Percentiles rank a stretch among this genome's conserved stretches.
These are phyloP conservation scores for Tubosaeta sp. DNA, from an alignment of 768 basidiomycete genomes.

Conservation along the genomic window DNA sequence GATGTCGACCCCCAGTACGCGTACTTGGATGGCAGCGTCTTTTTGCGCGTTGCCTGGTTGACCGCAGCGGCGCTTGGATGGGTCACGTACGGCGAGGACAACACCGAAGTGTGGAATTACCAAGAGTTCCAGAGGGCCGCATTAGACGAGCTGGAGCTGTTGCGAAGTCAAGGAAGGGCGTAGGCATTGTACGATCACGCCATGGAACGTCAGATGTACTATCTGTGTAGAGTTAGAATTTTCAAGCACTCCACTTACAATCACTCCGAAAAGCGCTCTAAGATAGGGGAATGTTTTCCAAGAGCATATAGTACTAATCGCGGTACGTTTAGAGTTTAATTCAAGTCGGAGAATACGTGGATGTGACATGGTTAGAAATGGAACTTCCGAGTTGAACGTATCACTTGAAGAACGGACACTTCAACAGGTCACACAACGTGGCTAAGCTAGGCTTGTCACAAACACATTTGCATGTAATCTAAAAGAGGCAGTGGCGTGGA, in stretches of 20 bases:
- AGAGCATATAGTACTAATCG: too few species aligned
- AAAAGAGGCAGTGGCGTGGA: too few species aligned
- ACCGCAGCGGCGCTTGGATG: constrained; percentile 41
- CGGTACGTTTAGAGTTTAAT: too few species aligned
- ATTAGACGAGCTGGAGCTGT: constrained; percentile 21
- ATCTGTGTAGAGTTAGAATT: background rate
- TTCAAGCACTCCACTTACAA: background rate
- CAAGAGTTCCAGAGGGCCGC: constrained; percentile 26
- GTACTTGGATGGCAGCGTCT: constrained; percentile 57
- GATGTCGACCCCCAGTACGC: constrained; percentile 44
- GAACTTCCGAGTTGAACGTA: too few species aligned
- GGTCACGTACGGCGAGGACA: constrained; percentile 37
- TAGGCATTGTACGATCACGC: background rate
- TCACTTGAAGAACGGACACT: too few species aligned
- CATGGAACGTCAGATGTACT: background rate
- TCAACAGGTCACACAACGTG: too few species aligned
- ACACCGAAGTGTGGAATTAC: constrained; percentile 26
- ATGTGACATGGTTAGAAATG: too few species aligned
- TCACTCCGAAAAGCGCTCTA: too few species aligned
- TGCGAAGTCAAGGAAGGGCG: constrained; percentile 17
- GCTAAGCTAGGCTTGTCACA: too few species aligned
- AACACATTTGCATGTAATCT: too few species aligned
- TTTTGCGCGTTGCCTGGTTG: constrained; percentile 53
- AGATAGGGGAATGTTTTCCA: too few species aligned
- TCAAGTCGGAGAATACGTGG: too few species aligned